Conservation (phyloP, 768 basidiomycete species). For the Lenzites betulinus region DNA sequence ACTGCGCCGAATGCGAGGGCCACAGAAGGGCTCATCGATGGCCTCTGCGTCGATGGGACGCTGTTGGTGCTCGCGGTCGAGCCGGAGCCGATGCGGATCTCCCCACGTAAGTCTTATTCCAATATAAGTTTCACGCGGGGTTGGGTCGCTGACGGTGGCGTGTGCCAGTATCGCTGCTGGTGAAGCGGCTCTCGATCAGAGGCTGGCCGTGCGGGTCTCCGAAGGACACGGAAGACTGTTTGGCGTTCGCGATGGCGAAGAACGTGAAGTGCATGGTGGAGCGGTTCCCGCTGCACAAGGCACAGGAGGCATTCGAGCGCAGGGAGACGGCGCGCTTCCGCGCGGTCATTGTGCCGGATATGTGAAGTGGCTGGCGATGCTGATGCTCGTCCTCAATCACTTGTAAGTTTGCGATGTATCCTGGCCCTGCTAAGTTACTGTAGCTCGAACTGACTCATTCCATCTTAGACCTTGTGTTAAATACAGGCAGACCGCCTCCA, state of each 20-base stretch:
- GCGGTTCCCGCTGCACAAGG: conserved; percentile 27
- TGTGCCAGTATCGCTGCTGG: conserved; percentile 23
- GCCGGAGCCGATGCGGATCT: conserved; percentile 20
- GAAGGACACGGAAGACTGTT: conserved; percentile 24
- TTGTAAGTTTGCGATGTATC: not conserved
- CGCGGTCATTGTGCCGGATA: conserved; percentile 24
- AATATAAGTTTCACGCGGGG: no score
- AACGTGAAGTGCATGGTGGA: conserved; percentile 26
- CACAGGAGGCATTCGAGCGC: conserved; percentile 27
- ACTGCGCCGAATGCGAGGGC: conserved; percentile 31
- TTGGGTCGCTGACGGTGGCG: no score
- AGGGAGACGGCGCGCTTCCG: conserved; percentile 26
- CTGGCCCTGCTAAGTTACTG: no score
- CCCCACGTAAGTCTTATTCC: conserved; percentile 19
- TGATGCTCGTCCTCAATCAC: not conserved
- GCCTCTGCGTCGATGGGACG: conserved; percentile 24
- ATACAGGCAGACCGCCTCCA: no score
- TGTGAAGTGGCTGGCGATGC: no score
- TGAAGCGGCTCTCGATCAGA: conserved; percentile 28
- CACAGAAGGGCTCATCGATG: conserved; percentile 23
- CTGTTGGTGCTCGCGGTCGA: conserved; percentile 26
- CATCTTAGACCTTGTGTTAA: no score
- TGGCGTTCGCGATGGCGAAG: conserved; percentile 22
- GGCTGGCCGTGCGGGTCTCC: conserved; percentile 29
- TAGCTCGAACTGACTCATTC: no score